These are phyloP conservation scores for Plasmodium malariae DNA, from an alignment of 169 alveolate species.

Conservation along the genomic window DNA sequence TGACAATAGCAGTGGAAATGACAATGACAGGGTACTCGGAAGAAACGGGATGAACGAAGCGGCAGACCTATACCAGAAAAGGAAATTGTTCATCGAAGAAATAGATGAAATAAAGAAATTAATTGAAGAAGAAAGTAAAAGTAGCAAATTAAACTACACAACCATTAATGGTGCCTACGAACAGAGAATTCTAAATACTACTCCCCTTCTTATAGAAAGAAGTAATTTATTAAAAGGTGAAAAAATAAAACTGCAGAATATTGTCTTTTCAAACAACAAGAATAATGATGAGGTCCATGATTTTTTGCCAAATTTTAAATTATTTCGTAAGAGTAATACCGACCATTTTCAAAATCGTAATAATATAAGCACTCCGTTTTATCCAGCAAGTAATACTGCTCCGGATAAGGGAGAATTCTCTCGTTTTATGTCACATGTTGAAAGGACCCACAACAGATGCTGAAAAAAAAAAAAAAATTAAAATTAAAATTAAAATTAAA, in stretches of 20 bases:
- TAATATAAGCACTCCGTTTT: no score
- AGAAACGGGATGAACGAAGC: background rate
- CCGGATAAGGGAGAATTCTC: no score
- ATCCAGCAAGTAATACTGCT: no score
- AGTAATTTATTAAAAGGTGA: constrained; percentile 1
- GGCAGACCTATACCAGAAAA: constrained; percentile 8
- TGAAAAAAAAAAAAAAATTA: no score
- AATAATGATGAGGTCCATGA: background rate
- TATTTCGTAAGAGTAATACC: constrained; percentile 14
- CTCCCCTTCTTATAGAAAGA: background rate
- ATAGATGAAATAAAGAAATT: constrained; percentile 24
- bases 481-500: no score
- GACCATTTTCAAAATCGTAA: no score
- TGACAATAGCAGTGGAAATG: background rate
- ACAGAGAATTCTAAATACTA: constrained; percentile 5
- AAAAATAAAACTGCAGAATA: constrained; percentile 1
- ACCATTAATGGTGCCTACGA: background rate
- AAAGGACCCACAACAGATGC: no score
- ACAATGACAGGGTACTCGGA: background rate
- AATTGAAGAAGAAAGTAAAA: constrained; percentile 29
- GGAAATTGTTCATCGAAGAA: constrained; percentile 30
- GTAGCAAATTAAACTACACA: background rate
- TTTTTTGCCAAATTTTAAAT: constrained; percentile 4
- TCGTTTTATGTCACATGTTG: no score
- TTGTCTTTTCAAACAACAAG: background rate